Evolutionary conservation across 148 eudicot genomes (phyloP), one percentile per base, ranked within the genome.

Genomic region (Simmondsia chinensis): DNA sequence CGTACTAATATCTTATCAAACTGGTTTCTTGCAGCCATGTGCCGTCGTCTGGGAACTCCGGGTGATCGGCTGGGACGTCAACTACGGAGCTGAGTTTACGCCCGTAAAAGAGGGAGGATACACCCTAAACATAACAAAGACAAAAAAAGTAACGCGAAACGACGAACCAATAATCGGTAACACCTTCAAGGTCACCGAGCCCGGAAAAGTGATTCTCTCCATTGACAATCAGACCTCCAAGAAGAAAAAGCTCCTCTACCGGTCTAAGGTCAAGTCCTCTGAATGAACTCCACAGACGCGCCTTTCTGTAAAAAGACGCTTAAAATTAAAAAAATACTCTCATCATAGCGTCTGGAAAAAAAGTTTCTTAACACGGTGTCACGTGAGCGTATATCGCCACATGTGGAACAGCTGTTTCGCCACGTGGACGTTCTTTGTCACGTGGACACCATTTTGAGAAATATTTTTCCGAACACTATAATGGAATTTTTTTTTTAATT

Each of bases 241-340:
- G 69, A 76, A 73, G 73, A 77, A 77, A 68, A 77, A 66, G 69
- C 69, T 77, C 29, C 65, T 73, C 30, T 77, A 69, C 63, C 44
- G 83, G 66, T 77, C 68, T 39, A 77, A 76, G 60, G 56, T 63
- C 66, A 70, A 73, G 75, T 33, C 51, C 40, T 63, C 60, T 9
- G 43, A 42, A 17, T 43, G 45, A 46, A 23, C n/a, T n/a, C n/a
- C n/a, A n/a, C n/a, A n/a, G n/a, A n/a, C n/a, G n/a, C n/a, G n/a
- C n/a, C n/a, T n/a, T n/a, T n/a, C n/a, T n/a, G n/a, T n/a, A n/a
- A n/a, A n/a, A n/a, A n/a, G n/a, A n/a, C n/a, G n/a, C n/a, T n/a
- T n/a, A n/a, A n/a, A n/a, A n/a, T n/a, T n/a, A n/a, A n/a, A n/a
- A n/a, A n/a, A n/a, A n/a, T n/a, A n/a, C n/a, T n/a, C n/a, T n/a